Base-by-base conservation (phyloP, 2,329 filamentous ascomycete genomes). In the Pestalotiopsis sp. region DNA sequence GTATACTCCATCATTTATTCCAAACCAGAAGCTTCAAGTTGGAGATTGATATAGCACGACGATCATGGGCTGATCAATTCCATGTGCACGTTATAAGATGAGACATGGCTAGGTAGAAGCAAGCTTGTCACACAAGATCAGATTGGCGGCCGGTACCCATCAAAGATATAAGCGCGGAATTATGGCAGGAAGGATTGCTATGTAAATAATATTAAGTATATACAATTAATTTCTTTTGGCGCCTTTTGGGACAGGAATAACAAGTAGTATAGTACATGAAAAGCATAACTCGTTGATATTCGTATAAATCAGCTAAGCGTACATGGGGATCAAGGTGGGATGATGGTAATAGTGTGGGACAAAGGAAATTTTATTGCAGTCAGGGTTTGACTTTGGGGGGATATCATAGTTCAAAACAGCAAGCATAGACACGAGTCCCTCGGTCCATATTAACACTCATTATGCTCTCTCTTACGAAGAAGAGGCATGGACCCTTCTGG, bases 401-500 rank as follows among this genome's bases (percentile, higher is more conserved):
- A 64, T 64, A 64, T 64, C 23, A 17, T 17, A 49, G 27, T 36
- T 7, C 23, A 17, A 14, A 64, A 64, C n/a, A n/a, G 36, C 12
- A 25, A 14, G 61, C 31, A 36, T 36, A 9, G 31, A 36, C 31
- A 36, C 31, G 31, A 36, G 31, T 36, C 31, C 31, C 31, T 36
- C 31, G 31, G 31, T 36, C 31, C 31, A 36, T 36, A 36, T 36
- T 36, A 36, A 36, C 31, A 36, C 31, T 36, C 31, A 36, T 36
- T 36, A 36, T 7, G 6, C 31, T 36, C 31, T 52, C 38, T 27
- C 9, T 23, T 27, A 5, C 61, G 49, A 61, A 31, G 49, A 61
- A 31, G n/a, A 11, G 36, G 25, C 17, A 20, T 61, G 31, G 11
- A 58, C 60, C 41, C 64, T 74, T 59, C 71, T 73, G 9, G 70